These are phyloP conservation scores for Cytidiella melzeri DNA, from an alignment of 768 basidiomycete species.

Conservation along the genomic window DNA sequence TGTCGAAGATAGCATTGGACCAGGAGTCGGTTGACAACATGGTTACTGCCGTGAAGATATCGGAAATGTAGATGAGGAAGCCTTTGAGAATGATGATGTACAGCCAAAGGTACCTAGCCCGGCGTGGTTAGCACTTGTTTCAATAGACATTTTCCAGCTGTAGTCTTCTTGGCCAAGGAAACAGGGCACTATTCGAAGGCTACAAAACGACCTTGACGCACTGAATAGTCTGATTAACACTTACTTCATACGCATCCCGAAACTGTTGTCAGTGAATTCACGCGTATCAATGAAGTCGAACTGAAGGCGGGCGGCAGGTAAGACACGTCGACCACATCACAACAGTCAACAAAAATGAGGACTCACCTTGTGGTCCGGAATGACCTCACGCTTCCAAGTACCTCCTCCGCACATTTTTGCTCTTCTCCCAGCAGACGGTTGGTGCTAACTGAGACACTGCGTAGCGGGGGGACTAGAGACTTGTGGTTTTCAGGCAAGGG, in stretches of 20 bases:
- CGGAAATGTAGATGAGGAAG: constrained; percentile 92
- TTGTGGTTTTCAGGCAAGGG: constrained; percentile 10
- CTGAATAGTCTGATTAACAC: no score
- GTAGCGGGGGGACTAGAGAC: constrained; percentile 18
- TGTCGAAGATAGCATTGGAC: constrained; percentile 86
- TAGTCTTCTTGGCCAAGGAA: no score
- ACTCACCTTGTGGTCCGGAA: constrained; percentile 93
- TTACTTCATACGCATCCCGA: constrained; percentile 82
- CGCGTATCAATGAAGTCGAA: constrained; percentile 95
- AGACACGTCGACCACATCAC: constrained; percentile 1
- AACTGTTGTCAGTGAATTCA: constrained; percentile 87
- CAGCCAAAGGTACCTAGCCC: constrained; percentile 79
- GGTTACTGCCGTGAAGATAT: constrained; percentile 96
- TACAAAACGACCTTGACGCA: no score
- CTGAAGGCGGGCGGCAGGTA: constrained; percentile 35
- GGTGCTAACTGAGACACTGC: not conserved
- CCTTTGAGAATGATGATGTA: constrained; percentile 93
- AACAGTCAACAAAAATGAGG: not conserved
- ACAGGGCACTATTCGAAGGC: no score
- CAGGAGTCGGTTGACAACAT: constrained; percentile 90
- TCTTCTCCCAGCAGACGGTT: constrained; percentile 6
- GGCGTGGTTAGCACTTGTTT: not conserved
- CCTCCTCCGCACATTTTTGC: constrained; percentile 61
- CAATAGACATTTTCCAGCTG: no score
- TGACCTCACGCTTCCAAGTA: constrained; percentile 95